Conservation (phyloP, 768 basidiomycete genomes). For the Suillus weaverae region DNA sequence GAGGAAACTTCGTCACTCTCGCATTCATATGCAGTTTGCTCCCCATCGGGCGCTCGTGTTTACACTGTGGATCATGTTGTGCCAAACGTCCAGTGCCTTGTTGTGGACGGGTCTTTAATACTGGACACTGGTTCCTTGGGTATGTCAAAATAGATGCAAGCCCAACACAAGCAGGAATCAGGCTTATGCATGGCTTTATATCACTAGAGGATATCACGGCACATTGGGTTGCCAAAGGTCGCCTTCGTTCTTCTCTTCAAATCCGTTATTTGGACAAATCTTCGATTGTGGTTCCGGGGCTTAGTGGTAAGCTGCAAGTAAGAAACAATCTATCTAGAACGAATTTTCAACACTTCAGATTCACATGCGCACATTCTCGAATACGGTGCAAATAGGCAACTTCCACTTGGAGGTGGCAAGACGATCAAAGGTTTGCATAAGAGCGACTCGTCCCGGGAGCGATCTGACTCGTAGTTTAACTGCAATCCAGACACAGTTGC, state of each 20-base stretch:
- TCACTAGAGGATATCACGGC: constrained; percentile 41
- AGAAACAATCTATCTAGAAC: constrained; percentile 1
- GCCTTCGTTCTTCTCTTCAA: constrained; percentile 28
- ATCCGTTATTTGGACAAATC: constrained; percentile 53
- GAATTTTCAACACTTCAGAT: constrained; percentile 42
- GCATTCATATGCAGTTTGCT: constrained; percentile 62
- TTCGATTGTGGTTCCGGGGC: constrained; percentile 68
- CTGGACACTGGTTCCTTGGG: constrained; percentile 55
- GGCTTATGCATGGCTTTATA: constrained; percentile 7
- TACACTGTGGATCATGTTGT: constrained; percentile 66
- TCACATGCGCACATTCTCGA: constrained; percentile 80
- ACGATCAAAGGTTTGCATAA: constrained; percentile 51
- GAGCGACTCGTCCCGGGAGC: too few species aligned
- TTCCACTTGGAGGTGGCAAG: constrained; percentile 63
- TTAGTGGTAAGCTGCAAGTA: constrained; percentile 54
- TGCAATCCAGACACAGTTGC: constrained; percentile 54
- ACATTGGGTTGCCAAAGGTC: constrained; percentile 37
- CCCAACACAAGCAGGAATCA: constrained; percentile 2
- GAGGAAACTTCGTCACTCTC: constrained; percentile 15
- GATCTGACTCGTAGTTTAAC: not conserved
- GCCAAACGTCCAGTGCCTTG: constrained; percentile 60
- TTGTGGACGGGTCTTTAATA: constrained; percentile 53
- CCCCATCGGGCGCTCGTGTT: constrained; percentile 48
- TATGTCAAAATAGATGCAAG: constrained; percentile 28
- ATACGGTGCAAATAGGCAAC: constrained; percentile 66